Conservation (phyloP, 2,329 filamentous ascomycete genomes). For the Colletotrichum eremochloae region DNA sequence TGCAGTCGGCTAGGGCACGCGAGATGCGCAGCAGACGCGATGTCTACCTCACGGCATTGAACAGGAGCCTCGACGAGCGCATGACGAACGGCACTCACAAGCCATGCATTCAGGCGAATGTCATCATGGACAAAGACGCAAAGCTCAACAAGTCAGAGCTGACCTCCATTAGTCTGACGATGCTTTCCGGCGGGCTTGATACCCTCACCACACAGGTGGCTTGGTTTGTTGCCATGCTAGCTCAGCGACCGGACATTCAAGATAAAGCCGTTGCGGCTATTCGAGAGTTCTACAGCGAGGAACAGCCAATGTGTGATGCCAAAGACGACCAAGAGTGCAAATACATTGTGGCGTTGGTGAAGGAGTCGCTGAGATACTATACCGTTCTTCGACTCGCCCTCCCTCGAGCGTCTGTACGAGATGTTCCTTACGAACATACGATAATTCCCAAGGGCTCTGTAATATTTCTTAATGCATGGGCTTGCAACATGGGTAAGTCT, state of each 20-base stretch:
- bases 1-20: constrained; percentile 68
- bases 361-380: constrained; percentile 73
- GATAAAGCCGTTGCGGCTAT: constrained; percentile 71
- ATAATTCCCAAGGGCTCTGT: constrained; percentile 73
- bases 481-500: constrained; percentile 74
- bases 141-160: constrained; percentile 73
- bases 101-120: constrained; percentile 76
- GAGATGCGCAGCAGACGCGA: constrained; percentile 73
- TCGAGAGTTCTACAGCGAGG: constrained; percentile 62
- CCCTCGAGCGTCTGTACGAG: constrained; percentile 71
- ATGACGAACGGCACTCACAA: constrained; percentile 72
- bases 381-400: constrained; percentile 74
- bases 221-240: constrained; percentile 73
- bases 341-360: constrained; percentile 74
- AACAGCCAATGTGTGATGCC: constrained; percentile 70
- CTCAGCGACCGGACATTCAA: constrained; percentile 72
- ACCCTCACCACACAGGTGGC: constrained; percentile 75
- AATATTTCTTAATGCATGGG: constrained; percentile 76
- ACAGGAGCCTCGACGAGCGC: constrained; percentile 69
- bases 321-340: constrained; percentile 74
- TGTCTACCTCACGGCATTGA: constrained; percentile 69
- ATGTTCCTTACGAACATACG: constrained; percentile 69
- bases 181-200: constrained; percentile 76
- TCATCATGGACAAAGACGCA: constrained; percentile 73
- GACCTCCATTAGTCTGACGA: constrained; percentile 75